Percentiles rank a stretch among this genome's conserved stretches.
Evolutionary conservation across 1,284 basidiomycete genomes (phyloP).

Genomic region (Cystobasidium sp.): DNA sequence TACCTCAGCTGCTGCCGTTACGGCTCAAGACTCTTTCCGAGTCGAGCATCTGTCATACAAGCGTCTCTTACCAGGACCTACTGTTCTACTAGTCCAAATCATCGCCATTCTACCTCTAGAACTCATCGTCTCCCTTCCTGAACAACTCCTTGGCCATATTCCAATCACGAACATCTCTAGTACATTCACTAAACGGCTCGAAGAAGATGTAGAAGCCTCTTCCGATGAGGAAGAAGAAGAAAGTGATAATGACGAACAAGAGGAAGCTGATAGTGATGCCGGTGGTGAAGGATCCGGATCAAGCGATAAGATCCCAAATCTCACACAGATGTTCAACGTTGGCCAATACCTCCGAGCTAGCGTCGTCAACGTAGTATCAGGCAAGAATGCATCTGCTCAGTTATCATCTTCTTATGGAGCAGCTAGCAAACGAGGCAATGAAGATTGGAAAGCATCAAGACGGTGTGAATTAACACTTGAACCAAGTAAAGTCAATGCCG

Average conservation of each 20-base stretch:
- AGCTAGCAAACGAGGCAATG: constrained; percentile 65
- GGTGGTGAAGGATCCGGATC: constrained; percentile 61
- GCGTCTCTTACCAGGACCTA: constrained; percentile 80
- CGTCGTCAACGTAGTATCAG: constrained; percentile 69
- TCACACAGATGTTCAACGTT: constrained; percentile 74
- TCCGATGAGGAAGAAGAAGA: constrained; percentile 61
- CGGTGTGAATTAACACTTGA: constrained; percentile 86
- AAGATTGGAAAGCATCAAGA: constrained; percentile 68
- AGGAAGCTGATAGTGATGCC: constrained; percentile 57
- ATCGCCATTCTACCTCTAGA: constrained; percentile 86
- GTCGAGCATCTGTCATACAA: constrained; percentile 96
- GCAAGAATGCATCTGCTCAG: constrained; percentile 47
- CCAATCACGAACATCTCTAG: constrained; percentile 93
- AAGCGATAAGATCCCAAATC: constrained; percentile 63
- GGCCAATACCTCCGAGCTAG: constrained; percentile 86
- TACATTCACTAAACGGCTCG: constrained; percentile 73
- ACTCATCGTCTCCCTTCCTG: constrained; percentile 88
- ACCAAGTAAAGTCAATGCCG: constrained; percentile 83
- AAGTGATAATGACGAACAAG: constrained; percentile 60
- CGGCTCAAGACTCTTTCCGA: constrained; percentile 63
- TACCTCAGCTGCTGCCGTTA: neutral
- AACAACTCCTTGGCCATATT: constrained; percentile 91
- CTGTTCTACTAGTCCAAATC: constrained; percentile 84
- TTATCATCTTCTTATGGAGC: constrained; percentile 59
- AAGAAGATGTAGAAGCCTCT: constrained; percentile 62